Evolutionary conservation across 345 rosid species (phyloP).

Genomic region (Lumnitzera littorea): DNA sequence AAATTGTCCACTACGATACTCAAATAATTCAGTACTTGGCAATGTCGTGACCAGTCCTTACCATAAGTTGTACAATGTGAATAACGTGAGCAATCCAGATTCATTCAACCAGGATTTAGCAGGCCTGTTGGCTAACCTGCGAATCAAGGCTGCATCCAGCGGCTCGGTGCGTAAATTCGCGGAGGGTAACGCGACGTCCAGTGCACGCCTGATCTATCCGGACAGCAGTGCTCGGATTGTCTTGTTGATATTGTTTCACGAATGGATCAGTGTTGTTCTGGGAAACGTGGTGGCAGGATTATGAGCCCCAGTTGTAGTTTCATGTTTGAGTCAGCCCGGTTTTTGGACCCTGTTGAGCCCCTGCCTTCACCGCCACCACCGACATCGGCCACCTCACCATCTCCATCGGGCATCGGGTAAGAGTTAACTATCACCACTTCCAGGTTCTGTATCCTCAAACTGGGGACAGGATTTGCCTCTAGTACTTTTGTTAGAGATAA

Average conservation of each 20-base stretch:
- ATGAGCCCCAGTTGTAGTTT: slow-evolving; percentile 7
- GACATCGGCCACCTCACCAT: neutral
- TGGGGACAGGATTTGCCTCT: no score
- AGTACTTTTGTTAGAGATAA: no score
- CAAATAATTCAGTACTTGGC: slow-evolving; percentile 1
- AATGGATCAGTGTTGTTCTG: neutral
- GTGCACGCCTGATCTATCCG: slow-evolving; percentile 10
- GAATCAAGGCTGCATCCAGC: neutral
- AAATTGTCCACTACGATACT: slow-evolving; percentile 7
- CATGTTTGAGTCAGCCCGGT: neutral
- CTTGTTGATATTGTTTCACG: neutral
- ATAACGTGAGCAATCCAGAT: neutral
- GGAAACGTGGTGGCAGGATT: slow-evolving; percentile 1
- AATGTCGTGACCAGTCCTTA: neutral
- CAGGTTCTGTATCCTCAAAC: neutral
- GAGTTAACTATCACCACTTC: neutral
- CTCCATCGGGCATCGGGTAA: neutral
- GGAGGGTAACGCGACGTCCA: neutral
- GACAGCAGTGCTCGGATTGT: neutral
- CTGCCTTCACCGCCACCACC: neutral
- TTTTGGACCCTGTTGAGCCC: neutral
- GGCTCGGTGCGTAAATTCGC: slow-evolving; percentile 2
- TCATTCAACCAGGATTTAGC: neutral
- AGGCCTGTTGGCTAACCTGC: neutral
- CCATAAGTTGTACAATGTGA: neutral